Conservation (phyloP, 495 filamentous ascomycete genomes). For the Aspergillus leporis region DNA sequence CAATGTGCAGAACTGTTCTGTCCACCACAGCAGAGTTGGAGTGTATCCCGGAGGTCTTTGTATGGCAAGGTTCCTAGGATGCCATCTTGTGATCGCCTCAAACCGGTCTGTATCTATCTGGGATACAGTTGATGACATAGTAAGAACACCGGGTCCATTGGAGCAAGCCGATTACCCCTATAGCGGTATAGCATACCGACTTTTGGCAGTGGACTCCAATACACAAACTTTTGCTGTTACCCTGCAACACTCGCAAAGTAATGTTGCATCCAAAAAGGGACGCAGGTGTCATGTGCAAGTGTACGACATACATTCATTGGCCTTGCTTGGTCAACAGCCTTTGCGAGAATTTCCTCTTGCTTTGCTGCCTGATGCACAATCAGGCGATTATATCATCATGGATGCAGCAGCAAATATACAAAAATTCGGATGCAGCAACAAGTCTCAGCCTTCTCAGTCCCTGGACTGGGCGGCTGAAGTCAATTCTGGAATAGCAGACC, state of each 20-base stretch:
- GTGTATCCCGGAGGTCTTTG: constrained; percentile 32
- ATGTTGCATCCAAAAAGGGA: constrained; percentile 16
- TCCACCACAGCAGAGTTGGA: constrained; percentile 36
- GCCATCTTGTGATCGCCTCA: constrained; percentile 38
- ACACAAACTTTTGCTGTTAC: constrained; percentile 41
- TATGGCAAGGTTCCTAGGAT: constrained; percentile 36
- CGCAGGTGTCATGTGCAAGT: constrained; percentile 30
- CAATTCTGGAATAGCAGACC: constrained; percentile 48
- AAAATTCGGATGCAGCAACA: constrained; percentile 57
- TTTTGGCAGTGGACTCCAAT: constrained; percentile 39
- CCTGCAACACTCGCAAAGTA: constrained; percentile 8
- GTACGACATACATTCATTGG: constrained; percentile 38
- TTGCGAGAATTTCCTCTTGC: constrained; percentile 31
- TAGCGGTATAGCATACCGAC: constrained; percentile 11
- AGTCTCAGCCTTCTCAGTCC: constrained; percentile 55
- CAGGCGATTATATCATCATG: constrained; percentile 61
- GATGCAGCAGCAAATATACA: constrained; percentile 37
- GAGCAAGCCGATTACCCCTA: constrained; percentile 9
- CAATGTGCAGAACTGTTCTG: constrained; percentile 33
- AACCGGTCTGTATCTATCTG: constrained; percentile 38
- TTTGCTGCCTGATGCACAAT: constrained; percentile 41
- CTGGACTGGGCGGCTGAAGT: constrained; percentile 37
- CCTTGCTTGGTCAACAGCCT: constrained; percentile 28
- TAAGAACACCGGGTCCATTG: constrained; percentile 29
- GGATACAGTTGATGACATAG: constrained; percentile 45